Evolutionary conservation across 257 asterid genomes (phyloP).

Genomic region (Forsythia viridissima): DNA sequence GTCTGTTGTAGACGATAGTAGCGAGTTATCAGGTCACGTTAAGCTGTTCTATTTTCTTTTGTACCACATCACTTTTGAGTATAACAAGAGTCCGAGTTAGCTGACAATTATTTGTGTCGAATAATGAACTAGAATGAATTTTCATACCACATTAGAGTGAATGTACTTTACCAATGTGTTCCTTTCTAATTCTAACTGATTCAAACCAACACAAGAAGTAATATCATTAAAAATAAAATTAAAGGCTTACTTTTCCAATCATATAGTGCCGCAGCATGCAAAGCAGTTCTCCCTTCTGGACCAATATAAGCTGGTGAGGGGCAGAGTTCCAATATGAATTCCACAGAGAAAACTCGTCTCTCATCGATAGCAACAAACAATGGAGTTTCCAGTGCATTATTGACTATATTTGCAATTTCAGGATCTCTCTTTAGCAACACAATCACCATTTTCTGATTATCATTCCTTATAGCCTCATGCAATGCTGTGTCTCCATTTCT

Average conservation of each 20-base stretch:
- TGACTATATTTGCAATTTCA: background rate
- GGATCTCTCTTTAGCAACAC: background rate
- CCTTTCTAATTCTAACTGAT: background rate
- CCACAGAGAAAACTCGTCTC: background rate
- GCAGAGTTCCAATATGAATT: background rate
- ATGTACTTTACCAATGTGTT: too few relatives aligned
- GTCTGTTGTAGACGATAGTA: too few relatives aligned
- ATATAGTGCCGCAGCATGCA: conserved; percentile 6
- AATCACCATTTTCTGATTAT: background rate
- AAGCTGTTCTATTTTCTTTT: too few relatives aligned
- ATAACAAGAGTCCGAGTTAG: too few relatives aligned
- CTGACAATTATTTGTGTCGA: too few relatives aligned
- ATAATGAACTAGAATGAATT: too few relatives aligned
- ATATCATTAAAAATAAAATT: background rate
- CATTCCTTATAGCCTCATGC: conserved; percentile 16
- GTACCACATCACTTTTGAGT: too few relatives aligned
- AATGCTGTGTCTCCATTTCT: background rate
- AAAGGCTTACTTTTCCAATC: background rate
- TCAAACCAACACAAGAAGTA: background rate
- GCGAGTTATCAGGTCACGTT: too few relatives aligned
- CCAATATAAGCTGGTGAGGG: background rate
- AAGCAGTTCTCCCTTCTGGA: conserved; percentile 1
- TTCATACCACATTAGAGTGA: too few relatives aligned
- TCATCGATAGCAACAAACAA: conserved; percentile 6
- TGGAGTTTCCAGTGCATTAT: conserved; percentile 1